These are phyloP conservation scores for Magnusiomyces ingens DNA, from an alignment of 1,139 yeast species.

Conservation along the genomic window DNA sequence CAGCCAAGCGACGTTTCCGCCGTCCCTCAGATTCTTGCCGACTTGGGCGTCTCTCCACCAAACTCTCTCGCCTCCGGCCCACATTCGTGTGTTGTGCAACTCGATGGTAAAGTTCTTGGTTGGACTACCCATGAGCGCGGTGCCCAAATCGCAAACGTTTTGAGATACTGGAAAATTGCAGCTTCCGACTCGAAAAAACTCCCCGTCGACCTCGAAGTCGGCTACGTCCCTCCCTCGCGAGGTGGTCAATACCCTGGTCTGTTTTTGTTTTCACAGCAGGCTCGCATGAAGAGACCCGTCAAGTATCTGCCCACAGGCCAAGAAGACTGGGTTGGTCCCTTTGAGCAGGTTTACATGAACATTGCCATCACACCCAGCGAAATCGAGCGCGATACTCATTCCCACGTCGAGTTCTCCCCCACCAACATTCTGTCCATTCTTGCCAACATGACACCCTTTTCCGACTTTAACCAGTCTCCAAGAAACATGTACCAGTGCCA, in stretches of 20 bases:
- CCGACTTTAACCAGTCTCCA: slow-evolving; percentile 98
- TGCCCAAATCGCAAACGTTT: slow-evolving; percentile 75
- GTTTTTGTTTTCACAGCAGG: slow-evolving; percentile 80
- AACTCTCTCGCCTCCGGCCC: slow-evolving; percentile 77
- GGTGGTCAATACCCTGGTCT: slow-evolving; percentile 98
- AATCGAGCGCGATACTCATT: slow-evolving; percentile 70
- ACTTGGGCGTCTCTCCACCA: slow-evolving; percentile 78
- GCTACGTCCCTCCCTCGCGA: slow-evolving; percentile 88
- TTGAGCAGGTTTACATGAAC: slow-evolving; percentile 96
- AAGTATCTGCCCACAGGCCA: slow-evolving; percentile 80
- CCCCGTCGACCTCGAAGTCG: slow-evolving; percentile 84
- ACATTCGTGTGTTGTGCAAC: slow-evolving; percentile 75
- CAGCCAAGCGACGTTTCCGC: slow-evolving; percentile 63
- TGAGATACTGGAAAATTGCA: slow-evolving; percentile 89
- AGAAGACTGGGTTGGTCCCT: slow-evolving; percentile 88
- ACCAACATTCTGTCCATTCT: slow-evolving; percentile 88
- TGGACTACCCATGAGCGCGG: slow-evolving; percentile 94
- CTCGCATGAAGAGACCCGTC: slow-evolving; percentile 96
- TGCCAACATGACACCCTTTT: slow-evolving; percentile 95
- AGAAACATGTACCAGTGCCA: slow-evolving; percentile 99
- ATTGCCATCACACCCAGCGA: slow-evolving; percentile 94
- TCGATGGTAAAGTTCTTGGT: slow-evolving; percentile 89
- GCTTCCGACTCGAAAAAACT: slow-evolving; percentile 51
- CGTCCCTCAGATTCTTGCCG: slow-evolving; percentile 59
- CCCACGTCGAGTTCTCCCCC: slow-evolving; percentile 92